Conservation (phyloP, 352 stramenopile species). For the Phytophthora aleatoria region DNA sequence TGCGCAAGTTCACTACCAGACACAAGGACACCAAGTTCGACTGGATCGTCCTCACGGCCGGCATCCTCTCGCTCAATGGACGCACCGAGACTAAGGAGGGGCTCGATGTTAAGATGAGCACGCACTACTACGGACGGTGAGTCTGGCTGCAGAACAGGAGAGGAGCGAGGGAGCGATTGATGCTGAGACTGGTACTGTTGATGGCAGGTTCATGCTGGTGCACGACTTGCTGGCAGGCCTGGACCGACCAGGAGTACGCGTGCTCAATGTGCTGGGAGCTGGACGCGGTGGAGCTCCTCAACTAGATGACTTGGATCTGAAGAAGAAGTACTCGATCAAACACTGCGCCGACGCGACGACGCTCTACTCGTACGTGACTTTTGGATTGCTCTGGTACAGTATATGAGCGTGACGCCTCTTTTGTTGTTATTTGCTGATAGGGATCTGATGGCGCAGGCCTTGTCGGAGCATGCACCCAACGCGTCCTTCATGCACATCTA, state of each 20-base stretch:
- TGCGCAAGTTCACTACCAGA: slow-evolving; percentile 30
- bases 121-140: slow-evolving; percentile 39
- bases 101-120: slow-evolving; percentile 41
- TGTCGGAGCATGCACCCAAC: slow-evolving; percentile 32
- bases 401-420: slow-evolving; percentile 2
- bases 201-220: slow-evolving; percentile 34
- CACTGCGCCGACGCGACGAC: slow-evolving; percentile 32
- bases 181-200: slow-evolving; percentile 3
- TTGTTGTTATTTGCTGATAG: slow-evolving; percentile 8
- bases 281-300: slow-evolving; percentile 29
- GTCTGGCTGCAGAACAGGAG: background rate
- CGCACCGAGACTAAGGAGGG: slow-evolving; percentile 36
- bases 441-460: slow-evolving; percentile 35
- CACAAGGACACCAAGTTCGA: slow-evolving; percentile 36
- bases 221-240: slow-evolving; percentile 28
- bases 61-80: slow-evolving; percentile 35
- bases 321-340: slow-evolving; percentile 33
- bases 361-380: slow-evolving; percentile 33
- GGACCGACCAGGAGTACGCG: slow-evolving; percentile 28
- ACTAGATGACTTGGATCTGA: slow-evolving; percentile 37
- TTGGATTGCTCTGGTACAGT: no score
- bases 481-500: slow-evolving; percentile 42
- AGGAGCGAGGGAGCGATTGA: background rate
- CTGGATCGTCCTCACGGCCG: slow-evolving; percentile 33
- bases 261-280: slow-evolving; percentile 36